Evolutionary conservation across 2,329 filamentous ascomycete genomes (phyloP).

Genomic region (Colletotrichum zoysiae): DNA sequence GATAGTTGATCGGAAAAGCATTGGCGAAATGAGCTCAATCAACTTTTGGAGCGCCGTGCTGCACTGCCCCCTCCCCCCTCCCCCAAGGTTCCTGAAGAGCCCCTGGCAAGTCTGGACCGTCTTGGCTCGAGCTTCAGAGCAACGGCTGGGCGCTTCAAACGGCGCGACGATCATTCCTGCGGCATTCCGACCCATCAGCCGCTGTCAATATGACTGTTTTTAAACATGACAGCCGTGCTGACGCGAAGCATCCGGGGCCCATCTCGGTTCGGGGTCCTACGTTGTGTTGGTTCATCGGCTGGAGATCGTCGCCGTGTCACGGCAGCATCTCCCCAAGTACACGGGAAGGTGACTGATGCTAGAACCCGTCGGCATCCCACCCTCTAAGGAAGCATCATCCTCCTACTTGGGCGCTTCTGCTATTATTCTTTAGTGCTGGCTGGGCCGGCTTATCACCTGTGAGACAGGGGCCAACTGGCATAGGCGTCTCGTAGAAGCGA

Average conservation of each 20-base stretch:
- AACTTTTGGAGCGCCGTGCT: background rate
- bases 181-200: background rate
- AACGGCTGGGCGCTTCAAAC: constrained; percentile 6
- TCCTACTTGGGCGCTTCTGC: background rate
- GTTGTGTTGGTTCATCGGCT: background rate
- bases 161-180: constrained; percentile 6
- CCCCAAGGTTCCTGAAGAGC: background rate
- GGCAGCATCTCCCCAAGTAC: background rate
- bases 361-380: background rate
- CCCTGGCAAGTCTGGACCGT: background rate
- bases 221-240: background rate
- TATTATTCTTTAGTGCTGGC: background rate
- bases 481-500: background rate
- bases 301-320: background rate
- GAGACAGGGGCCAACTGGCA: background rate
- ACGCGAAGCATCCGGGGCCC: background rate
- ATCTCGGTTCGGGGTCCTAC: background rate
- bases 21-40: constrained; percentile 23
- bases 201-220: background rate
- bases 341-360: background rate
- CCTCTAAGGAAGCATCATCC: background rate
- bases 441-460: background rate
- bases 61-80: background rate
- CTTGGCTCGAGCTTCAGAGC: constrained; percentile 27
- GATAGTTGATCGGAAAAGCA: background rate